These are phyloP conservation scores for Lagenidium sp. DNA, from an alignment of 352 stramenopile genomes.

Conservation along the genomic window DNA sequence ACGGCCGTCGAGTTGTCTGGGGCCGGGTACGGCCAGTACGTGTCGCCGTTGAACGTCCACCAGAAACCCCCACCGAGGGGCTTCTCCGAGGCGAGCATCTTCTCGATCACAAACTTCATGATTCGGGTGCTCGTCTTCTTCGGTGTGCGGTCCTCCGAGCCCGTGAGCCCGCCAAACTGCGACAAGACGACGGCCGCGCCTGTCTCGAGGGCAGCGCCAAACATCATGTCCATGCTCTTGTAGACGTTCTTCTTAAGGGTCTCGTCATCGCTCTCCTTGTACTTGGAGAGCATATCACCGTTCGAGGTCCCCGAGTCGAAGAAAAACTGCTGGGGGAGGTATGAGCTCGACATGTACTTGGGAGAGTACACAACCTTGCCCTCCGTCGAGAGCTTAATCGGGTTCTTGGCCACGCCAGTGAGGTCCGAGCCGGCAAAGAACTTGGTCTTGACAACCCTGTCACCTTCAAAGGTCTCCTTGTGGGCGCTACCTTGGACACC, in stretches of 20 bases:
- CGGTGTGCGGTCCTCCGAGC: slow-evolving; percentile 36
- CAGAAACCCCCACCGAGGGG: slow-evolving; percentile 70
- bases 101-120: slow-evolving; percentile 41
- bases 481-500: slow-evolving; percentile 59
- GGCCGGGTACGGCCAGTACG: slow-evolving; percentile 61
- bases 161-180: slow-evolving; percentile 73
- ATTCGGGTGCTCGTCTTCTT: slow-evolving; percentile 70
- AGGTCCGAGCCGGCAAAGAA: slow-evolving; percentile 67
- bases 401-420: slow-evolving; percentile 22
- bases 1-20: slow-evolving; percentile 51
- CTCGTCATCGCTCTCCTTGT: slow-evolving; percentile 42
- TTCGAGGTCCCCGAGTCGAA: slow-evolving; percentile 37
- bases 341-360: slow-evolving; percentile 69
- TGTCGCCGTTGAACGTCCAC: slow-evolving; percentile 74
- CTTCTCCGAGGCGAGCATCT: slow-evolving; percentile 47
- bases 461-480: slow-evolving; percentile 49
- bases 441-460: slow-evolving; percentile 48
- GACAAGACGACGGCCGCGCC: slow-evolving; percentile 63
- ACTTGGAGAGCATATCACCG: slow-evolving; percentile 53
- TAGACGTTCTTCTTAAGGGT: slow-evolving; percentile 56
- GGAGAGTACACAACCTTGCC: slow-evolving; percentile 81
- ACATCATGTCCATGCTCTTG: slow-evolving; percentile 80
- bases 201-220: slow-evolving; percentile 44
- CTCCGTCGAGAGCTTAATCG: slow-evolving; percentile 45
- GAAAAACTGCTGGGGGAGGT: slow-evolving; percentile 51